Evolutionary conservation across 2,329 filamentous ascomycete species (phyloP), one percentile per base, ranked within the genome.

Genomic region (Alternaria sp.): DNA sequence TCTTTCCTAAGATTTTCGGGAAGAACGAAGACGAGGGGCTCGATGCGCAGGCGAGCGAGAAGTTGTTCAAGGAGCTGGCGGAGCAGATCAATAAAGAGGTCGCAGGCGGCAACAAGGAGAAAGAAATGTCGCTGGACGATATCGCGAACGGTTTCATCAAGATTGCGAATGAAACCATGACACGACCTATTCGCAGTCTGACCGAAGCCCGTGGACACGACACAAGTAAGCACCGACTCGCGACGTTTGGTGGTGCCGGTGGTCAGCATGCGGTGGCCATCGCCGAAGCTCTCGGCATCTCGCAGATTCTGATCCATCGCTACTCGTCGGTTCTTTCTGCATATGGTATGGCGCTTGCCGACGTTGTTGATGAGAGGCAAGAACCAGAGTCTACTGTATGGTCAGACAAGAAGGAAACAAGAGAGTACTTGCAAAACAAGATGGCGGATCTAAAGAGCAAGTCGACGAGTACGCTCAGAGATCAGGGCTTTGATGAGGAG

Each of bases 1-100:
- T 95, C 82, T 97, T 97, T 73, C 94, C 94, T 0, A 94, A 94
- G 76, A 97, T 98, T 60, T 97, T 98, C 70, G 94, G 94, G 46
- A 90, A 92, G 76, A 90, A 94, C 44, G 94, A 97, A 75, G 85
- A 97, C 58, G 87, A 95, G 75, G 89, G 89, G 0, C 80, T 97
- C 1, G 93, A 97, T 73, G 82, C 87, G 1, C 86, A 90, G 57
- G 91, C 91, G 1, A 96, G 92, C 69, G 86, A 88, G 75, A 88
- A 86, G 69, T 85, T 92, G 1, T 91, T 97, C 62, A 85, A 90
- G 64, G 88, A 93, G 67, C 82, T 97, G 9, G 88, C 93, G 0
- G 85, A 90, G 39, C 85, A 92, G 70, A 91, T 97, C 72, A 95
- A 96, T 69, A 81, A 83, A 34, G 93, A 97, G 74, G 85, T 89